phyloP scores from a whole-genome alignment of 805 yeast genomes.

The Pichia scutulata region DNA sequence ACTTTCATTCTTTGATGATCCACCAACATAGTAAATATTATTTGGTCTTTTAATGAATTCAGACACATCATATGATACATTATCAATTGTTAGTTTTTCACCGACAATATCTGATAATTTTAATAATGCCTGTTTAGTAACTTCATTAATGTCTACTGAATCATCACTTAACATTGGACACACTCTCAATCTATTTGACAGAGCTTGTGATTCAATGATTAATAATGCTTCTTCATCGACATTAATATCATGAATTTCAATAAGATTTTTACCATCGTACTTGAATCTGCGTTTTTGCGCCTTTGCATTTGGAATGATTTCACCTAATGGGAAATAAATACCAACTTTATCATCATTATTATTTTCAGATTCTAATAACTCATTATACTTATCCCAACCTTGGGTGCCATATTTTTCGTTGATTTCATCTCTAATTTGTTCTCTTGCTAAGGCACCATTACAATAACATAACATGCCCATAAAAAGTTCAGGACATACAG shows the following conservation, averaged over 20 bases:
- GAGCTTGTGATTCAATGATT: slow-evolving; percentile 80
- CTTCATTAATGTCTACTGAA: slow-evolving; percentile 2
- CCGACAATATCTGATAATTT: slow-evolving; percentile 10
- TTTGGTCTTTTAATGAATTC: slow-evolving; percentile 51
- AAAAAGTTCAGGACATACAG: slow-evolving; percentile 64
- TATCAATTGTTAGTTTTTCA: slow-evolving; percentile 31
- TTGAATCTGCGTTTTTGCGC: slow-evolving; percentile 53
- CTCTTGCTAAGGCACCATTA: slow-evolving; percentile 85
- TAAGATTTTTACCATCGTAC: slow-evolving; percentile 24
- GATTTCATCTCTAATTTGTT: slow-evolving; percentile 56
- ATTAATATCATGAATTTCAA: slow-evolving; percentile 27
- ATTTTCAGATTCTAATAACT: slow-evolving; percentile 34
- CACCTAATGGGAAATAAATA: slow-evolving; percentile 82
- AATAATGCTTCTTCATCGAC: slow-evolving; percentile 60
- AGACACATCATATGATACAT: slow-evolving; percentile 35
- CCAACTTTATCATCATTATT: slow-evolving; percentile 37
- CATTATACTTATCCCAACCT: slow-evolving; percentile 56
- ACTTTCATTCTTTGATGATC: slow-evolving; percentile 66
- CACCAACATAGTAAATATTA: slow-evolving; percentile 77
- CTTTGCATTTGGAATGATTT: slow-evolving; percentile 76
- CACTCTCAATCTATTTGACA: slow-evolving; percentile 73
- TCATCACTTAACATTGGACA: slow-evolving; percentile 54
- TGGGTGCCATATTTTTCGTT: slow-evolving; percentile 36
- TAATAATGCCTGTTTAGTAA: background rate
- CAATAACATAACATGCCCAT: slow-evolving; percentile 97